Conservation (phyloP, 495 filamentous ascomycete species). For the Aspergillus homomorphus region DNA sequence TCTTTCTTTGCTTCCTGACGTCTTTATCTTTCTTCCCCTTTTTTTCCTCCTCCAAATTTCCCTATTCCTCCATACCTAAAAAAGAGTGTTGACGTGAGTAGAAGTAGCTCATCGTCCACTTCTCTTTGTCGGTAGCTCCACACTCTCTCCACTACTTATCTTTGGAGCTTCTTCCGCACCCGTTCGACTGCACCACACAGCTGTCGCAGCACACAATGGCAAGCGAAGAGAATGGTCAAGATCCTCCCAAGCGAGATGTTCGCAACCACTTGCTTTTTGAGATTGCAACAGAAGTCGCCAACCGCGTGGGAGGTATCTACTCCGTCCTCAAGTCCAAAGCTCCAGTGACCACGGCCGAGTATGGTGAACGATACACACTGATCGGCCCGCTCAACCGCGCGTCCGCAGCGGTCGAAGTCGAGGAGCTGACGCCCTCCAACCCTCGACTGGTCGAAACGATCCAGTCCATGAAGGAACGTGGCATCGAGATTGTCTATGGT, state of each 20-base stretch:
- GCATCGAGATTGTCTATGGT: constrained; percentile 87
- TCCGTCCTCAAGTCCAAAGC: constrained; percentile 99
- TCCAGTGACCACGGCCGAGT: constrained; percentile 94
- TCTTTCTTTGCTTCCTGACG: not conserved
- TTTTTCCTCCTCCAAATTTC: not conserved
- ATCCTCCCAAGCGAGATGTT: constrained; percentile 59
- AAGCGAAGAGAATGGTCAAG: constrained; percentile 32
- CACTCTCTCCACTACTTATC: no score
- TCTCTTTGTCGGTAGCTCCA: not conserved
- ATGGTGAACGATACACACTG: constrained; percentile 94
- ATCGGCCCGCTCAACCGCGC: constrained; percentile 90
- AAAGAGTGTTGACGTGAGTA: not conserved
- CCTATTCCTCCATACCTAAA: not conserved
- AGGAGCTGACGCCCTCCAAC: constrained; percentile 80
- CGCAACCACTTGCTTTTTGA: constrained; percentile 87
- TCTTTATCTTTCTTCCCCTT: not conserved
- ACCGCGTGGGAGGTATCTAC: constrained; percentile 98
- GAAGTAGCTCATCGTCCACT: not conserved
- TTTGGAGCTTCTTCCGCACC: not conserved
- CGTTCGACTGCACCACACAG: not conserved
- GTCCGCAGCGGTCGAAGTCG: constrained; percentile 94
- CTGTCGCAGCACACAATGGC: constrained; percentile 20
- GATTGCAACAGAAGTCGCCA: constrained; percentile 93
- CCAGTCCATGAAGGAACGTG: constrained; percentile 82
- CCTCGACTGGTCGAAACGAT: constrained; percentile 79